Conservation (phyloP, 2,329 filamentous ascomycete genomes). For the Aspergillus sp. region DNA sequence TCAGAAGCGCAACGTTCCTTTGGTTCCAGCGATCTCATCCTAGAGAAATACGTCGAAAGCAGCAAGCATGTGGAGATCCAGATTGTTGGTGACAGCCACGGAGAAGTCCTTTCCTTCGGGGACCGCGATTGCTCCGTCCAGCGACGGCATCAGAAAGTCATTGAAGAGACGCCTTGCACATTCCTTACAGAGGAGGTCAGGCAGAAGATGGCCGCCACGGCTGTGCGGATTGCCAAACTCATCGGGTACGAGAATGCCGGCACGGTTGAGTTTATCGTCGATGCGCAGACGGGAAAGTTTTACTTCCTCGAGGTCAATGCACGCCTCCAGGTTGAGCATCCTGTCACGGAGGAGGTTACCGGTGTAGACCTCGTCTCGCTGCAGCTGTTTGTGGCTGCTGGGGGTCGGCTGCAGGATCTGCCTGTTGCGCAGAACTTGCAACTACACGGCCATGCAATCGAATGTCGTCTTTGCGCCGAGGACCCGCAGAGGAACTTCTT, state of each 20-base stretch:
- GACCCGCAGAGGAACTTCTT: conserved; percentile 40
- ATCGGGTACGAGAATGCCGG: conserved; percentile 45
- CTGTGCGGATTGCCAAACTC: conserved; percentile 34
- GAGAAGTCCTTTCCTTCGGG: conserved; percentile 6
- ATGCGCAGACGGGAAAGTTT: conserved; percentile 36
- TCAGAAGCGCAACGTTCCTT: conserved; percentile 45
- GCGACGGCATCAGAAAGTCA: conserved; percentile 52
- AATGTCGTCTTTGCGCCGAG: conserved; percentile 47
- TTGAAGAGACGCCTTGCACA: conserved; percentile 48
- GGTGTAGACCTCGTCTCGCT: conserved; percentile 41
- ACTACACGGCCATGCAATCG: conserved; percentile 43
- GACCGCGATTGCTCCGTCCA: conserved; percentile 55
- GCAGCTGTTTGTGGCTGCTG: conserved; percentile 38
- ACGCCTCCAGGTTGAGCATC: conserved; percentile 52
- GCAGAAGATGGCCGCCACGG: conserved; percentile 36
- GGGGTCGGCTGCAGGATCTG: conserved; percentile 23
- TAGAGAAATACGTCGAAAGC: conserved; percentile 44
- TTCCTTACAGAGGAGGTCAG: conserved; percentile 33
- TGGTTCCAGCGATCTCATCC: conserved; percentile 40
- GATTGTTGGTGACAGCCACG: conserved; percentile 32
- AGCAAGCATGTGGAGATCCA: conserved; percentile 53
- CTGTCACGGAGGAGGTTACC: conserved; percentile 42
- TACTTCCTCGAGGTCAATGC: conserved; percentile 54
- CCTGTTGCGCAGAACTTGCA: conserved; percentile 13
- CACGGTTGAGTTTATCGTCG: conserved; percentile 49